phyloP scores from a whole-genome alignment of 2,329 filamentous ascomycete species.

The Trichophyton verrucosum region DNA sequence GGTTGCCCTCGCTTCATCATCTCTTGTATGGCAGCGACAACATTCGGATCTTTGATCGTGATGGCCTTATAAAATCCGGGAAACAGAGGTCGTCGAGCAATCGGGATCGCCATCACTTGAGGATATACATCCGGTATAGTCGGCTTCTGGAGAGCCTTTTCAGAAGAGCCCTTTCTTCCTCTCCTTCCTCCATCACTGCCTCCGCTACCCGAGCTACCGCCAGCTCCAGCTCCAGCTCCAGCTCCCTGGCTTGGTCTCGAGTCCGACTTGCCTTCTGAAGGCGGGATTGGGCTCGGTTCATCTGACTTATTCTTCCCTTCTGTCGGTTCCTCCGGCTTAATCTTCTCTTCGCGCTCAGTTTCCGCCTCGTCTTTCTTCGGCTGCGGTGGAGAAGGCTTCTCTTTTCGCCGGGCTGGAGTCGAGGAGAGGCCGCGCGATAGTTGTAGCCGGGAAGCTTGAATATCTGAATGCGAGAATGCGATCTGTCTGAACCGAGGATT shows the following conservation, averaged over 20 bases:
- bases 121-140: slow-evolving; percentile 90
- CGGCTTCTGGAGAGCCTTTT: slow-evolving; percentile 72
- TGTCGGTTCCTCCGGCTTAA: slow-evolving; percentile 22
- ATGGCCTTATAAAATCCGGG: slow-evolving; percentile 98
- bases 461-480: slow-evolving; percentile 15
- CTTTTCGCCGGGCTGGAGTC: slow-evolving; percentile 41
- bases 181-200: slow-evolving; percentile 27
- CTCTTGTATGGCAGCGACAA: slow-evolving; percentile 83
- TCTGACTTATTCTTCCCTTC: slow-evolving; percentile 38
- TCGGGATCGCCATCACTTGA: slow-evolving; percentile 93
- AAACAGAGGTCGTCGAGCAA: slow-evolving; percentile 84
- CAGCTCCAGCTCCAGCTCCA: slow-evolving; percentile 33
- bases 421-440: slow-evolving; percentile 33
- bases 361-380: slow-evolving; percentile 32
- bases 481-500: slow-evolving; percentile 23
- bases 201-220: slow-evolving; percentile 36
- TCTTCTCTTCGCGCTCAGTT: slow-evolving; percentile 21
- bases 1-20: slow-evolving; percentile 95
- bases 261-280: slow-evolving; percentile 19
- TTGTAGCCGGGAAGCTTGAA: slow-evolving; percentile 12
- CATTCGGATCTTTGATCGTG: slow-evolving; percentile 85
- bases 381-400: slow-evolving; percentile 39
- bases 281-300: slow-evolving; percentile 32
- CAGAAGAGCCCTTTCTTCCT: slow-evolving; percentile 54
- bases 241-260: slow-evolving; percentile 35